Evolutionary conservation across 2,329 filamentous ascomycete genomes (phyloP).

Genomic region (Penicillium palitans): DNA sequence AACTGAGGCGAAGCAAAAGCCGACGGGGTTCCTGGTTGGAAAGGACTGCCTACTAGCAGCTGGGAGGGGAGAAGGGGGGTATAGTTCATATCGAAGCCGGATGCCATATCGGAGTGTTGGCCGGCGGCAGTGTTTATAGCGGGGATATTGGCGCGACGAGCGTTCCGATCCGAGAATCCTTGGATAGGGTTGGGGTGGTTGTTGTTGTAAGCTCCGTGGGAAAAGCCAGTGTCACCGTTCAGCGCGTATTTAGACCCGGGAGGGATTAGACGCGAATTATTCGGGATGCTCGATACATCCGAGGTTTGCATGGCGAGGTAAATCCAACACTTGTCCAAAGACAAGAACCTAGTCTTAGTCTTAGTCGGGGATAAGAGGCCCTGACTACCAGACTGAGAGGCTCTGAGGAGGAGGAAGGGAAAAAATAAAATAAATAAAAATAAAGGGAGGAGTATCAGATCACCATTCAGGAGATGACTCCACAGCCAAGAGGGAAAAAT

Average conservation of each 20-base stretch:
- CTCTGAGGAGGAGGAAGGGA: not conserved
- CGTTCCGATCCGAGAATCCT: conserved; percentile 83
- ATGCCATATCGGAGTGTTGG: conserved; percentile 70
- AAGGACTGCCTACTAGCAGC: conserved; percentile 90
- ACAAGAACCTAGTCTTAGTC: conserved; percentile 13
- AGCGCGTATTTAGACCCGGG: conserved; percentile 73
- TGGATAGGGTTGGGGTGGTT: conserved; percentile 66
- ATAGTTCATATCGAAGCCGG: conserved; percentile 97
- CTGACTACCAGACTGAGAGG: conserved; percentile 9
- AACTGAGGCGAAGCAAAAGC: conserved; percentile 91
- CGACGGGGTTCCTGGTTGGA: conserved; percentile 90
- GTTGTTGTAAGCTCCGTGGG: conserved; percentile 85
- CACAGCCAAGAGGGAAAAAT: conserved; percentile 9
- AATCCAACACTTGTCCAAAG: conserved; percentile 18
- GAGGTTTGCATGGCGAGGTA: conserved; percentile 82
- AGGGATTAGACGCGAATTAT: conserved; percentile 62
- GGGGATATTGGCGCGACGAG: conserved; percentile 79
- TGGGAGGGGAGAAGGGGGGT: conserved; percentile 93
- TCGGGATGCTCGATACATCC: conserved; percentile 63
- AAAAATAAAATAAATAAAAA: conserved; percentile 21
- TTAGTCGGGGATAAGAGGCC: conserved; percentile 4
- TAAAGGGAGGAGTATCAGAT: conserved; percentile 59
- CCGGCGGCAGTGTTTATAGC: conserved; percentile 80
- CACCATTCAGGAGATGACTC: conserved; percentile 25
- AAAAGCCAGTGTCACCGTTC: conserved; percentile 75